phyloP scores from a whole-genome alignment of 208 protist genomes.

The Crithidia mellificae region DNA sequence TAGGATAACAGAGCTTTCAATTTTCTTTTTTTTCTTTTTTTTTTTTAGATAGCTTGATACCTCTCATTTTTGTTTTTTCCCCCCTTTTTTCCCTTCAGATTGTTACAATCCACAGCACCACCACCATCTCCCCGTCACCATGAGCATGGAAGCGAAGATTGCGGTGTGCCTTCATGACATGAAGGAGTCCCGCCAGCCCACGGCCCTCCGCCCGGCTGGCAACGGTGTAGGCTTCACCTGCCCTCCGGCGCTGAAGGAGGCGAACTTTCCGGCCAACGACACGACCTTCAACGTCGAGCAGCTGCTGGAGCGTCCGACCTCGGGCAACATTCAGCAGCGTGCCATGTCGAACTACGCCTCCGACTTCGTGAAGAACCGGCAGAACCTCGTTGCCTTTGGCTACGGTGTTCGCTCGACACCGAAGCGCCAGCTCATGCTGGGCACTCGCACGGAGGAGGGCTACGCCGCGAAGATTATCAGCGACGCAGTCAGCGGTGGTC shows the following conservation, averaged over 20 bases:
- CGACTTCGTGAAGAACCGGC: conserved; percentile 58
- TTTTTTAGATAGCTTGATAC: conserved; percentile 12
- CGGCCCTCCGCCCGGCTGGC: conserved; percentile 41
- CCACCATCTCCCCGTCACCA: too few species aligned
- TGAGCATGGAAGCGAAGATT: conserved; percentile 74
- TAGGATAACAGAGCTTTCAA: background rate
- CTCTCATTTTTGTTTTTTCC: conserved; percentile 7
- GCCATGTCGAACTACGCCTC: conserved; percentile 42
- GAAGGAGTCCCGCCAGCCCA: conserved; percentile 42
- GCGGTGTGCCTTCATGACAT: conserved; percentile 70
- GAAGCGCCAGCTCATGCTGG: conserved; percentile 84
- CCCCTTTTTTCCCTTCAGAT: conserved; percentile 3
- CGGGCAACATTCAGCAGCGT: conserved; percentile 35
- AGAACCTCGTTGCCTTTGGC: conserved; percentile 86
- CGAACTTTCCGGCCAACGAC: conserved; percentile 72
- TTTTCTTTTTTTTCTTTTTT: background rate
- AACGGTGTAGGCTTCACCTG: conserved; percentile 61
- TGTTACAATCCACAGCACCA: too few species aligned
- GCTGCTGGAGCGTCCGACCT: conserved; percentile 48
- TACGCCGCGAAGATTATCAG: conserved; percentile 73
- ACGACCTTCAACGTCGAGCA: conserved; percentile 66
- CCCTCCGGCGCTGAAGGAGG: conserved; percentile 56
- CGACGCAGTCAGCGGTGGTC: conserved; percentile 49
- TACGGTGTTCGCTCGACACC: conserved; percentile 86
- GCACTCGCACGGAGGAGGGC: conserved; percentile 53